Conservation (phyloP, 228 moss, liverwort and hornwort genomes). For the Sphagnum fallax region DNA sequence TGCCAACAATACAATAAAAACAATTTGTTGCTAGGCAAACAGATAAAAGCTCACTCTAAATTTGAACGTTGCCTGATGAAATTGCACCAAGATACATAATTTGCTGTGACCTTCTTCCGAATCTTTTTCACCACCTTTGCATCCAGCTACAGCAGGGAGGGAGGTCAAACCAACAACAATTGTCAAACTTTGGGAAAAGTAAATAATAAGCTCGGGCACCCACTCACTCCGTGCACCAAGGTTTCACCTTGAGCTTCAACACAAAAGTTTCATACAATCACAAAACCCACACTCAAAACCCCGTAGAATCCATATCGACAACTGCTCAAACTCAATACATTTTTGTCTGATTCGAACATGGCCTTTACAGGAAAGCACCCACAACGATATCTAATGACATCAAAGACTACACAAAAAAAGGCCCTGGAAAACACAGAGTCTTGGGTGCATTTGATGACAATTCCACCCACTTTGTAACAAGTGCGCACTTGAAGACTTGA, state of each 20-base stretch:
- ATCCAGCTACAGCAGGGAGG: constrained; percentile 50
- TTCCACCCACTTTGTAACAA: too few relatives aligned
- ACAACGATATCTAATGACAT: neutral
- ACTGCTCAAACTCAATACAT: too few relatives aligned
- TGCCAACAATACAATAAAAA: constrained; percentile 1
- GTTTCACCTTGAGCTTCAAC: too few relatives aligned
- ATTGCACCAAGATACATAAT: constrained; percentile 84
- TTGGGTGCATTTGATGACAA: too few relatives aligned
- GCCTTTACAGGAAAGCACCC: neutral
- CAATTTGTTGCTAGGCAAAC: neutral
- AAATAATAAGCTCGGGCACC: too few relatives aligned
- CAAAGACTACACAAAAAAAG: neutral
- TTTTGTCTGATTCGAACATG: neutral
- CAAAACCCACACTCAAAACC: too few relatives aligned
- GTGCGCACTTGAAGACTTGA: too few relatives aligned
- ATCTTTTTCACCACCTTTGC: constrained; percentile 56
- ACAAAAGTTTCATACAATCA: too few relatives aligned
- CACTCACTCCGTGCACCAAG: too few relatives aligned
- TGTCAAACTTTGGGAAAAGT: too few relatives aligned
- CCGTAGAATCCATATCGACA: too few relatives aligned
- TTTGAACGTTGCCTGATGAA: constrained; percentile 56
- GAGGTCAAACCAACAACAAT: neutral
- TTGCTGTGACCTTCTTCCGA: constrained; percentile 73
- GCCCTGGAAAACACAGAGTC: too few relatives aligned
- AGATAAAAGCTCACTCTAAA: constrained; percentile 35